Conservation (phyloP, 805 yeast species). For the Pichia kluyveri region DNA sequence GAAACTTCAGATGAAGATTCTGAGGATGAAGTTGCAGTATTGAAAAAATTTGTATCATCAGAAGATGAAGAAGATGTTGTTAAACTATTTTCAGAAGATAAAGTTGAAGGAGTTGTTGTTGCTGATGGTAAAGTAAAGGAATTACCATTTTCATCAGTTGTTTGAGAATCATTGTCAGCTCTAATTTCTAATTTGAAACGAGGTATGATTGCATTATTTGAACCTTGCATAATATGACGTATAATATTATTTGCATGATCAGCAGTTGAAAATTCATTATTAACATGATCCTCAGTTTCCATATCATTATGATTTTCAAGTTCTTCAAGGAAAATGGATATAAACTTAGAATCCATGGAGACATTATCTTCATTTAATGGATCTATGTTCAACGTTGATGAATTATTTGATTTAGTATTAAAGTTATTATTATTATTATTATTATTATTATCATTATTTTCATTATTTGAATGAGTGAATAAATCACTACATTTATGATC, state of each 20-base stretch:
- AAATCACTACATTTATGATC: neutral
- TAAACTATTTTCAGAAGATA: too few species aligned
- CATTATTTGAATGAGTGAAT: neutral
- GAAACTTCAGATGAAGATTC: constrained; percentile 1
- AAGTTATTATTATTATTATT: neutral
- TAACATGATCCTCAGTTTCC: neutral
- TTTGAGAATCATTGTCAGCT: constrained; percentile 7
- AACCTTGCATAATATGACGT: constrained; percentile 15
- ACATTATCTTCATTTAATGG: neutral
- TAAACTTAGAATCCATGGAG: neutral
- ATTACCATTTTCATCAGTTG: neutral
- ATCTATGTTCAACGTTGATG: neutral
- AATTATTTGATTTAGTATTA: neutral
- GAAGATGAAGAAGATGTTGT: neutral
- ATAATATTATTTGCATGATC: constrained; percentile 15
- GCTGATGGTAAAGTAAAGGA: neutral
- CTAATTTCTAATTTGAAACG: constrained; percentile 19
- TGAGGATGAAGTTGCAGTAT: neutral
- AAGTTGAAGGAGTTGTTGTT: neutral
- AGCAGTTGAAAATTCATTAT: neutral
- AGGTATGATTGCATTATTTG: constrained; percentile 22
- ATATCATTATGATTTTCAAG: neutral
- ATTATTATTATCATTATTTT: neutral
- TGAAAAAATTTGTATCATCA: neutral
- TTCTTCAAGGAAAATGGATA: neutral